Conservation (phyloP, 1,284 basidiomycete genomes). For the Sporisorium graminicola region DNA sequence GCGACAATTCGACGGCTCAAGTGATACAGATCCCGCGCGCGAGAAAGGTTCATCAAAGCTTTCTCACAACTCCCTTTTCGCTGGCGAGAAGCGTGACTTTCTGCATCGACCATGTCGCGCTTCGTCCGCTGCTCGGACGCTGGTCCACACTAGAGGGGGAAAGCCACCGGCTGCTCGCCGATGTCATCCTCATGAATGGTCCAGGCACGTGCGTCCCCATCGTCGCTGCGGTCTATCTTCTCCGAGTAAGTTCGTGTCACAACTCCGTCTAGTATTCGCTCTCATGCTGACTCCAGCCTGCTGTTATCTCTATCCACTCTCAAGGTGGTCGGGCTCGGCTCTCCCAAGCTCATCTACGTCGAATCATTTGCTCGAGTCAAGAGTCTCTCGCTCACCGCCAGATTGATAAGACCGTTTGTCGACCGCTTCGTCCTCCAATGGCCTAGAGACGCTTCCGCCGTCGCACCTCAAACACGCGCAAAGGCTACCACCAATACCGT, state of each 20-base stretch:
- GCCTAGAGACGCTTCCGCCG: slow-evolving; percentile 63
- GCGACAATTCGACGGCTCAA: slow-evolving; percentile 3
- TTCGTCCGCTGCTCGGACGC: slow-evolving; percentile 22
- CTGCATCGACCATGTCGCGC: slow-evolving; percentile 49
- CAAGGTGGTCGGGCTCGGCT: slow-evolving; percentile 80
- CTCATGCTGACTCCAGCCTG: no score
- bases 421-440: slow-evolving; percentile 77
- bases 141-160: neutral
- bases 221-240: slow-evolving; percentile 79
- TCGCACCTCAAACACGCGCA: neutral
- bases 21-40: slow-evolving; percentile 79
- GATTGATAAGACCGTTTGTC: slow-evolving; percentile 81
- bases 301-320: neutral
- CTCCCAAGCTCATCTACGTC: slow-evolving; percentile 85
- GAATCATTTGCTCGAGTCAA: slow-evolving; percentile 94
- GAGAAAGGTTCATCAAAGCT: slow-evolving; percentile 72
- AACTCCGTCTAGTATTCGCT: neutral
- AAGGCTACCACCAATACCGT: slow-evolving; percentile 30
- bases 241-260: slow-evolving; percentile 76
- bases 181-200: slow-evolving; percentile 90
- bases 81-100: slow-evolving; percentile 41
- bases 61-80: slow-evolving; percentile 55
- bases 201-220: slow-evolving; percentile 93
- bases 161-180: slow-evolving; percentile 71
- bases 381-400: slow-evolving; percentile 85